Base-by-base conservation (phyloP, 495 filamentous ascomycete genomes). In the Bathelium albidoporum region DNA sequence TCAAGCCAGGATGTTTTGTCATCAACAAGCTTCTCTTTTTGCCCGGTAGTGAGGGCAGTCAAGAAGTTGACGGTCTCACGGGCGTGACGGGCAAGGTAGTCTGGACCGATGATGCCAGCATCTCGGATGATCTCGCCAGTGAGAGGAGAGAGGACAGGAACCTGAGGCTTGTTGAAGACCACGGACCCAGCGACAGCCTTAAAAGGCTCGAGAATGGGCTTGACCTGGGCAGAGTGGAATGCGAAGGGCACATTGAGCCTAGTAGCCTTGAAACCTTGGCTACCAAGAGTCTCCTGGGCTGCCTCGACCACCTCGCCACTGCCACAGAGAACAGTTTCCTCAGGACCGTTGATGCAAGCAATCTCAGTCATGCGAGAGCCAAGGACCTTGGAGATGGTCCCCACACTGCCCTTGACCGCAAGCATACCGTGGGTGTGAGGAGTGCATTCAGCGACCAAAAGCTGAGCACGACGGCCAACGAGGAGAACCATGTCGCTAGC, bases 401-500 rank as follows among this genome's bases (percentile, higher is more conserved):
- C 70, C 24, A 71, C 69, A 53, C 72, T 71, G 26, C 69, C 76
- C 67, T 76, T 76, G 49, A 81, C 75, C 29, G 78, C 79, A n/a
- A 81, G 70, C 78, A 81, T 80, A n/a, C 73, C 73, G 66, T 95
- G 91, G 2, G 83, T 90, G 64, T 87, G 83, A 28, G 81, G 74
- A 31, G 80, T 83, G 77, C 89, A 94, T 67, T 86, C 82, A 32
- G 85, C 78, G 18, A 86, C 82, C 2, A 95, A 79, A n/a, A 95
- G 78, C 66, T 85, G 80, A 32, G 91, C 91, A 58, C 91, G 84
- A 41, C 82, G 79, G 26, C 91, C 91, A 59, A 91, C 87, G 9
- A 96, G 80, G 68, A 87, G 89, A 68, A 96, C 85, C 29, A 87
- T 86, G 69, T 95, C 91, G 65, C 82, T 84, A 32, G 83, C 87